Conservation (phyloP, 176 grass and related monocot species). For the Ampelocalamus luodianensis region DNA sequence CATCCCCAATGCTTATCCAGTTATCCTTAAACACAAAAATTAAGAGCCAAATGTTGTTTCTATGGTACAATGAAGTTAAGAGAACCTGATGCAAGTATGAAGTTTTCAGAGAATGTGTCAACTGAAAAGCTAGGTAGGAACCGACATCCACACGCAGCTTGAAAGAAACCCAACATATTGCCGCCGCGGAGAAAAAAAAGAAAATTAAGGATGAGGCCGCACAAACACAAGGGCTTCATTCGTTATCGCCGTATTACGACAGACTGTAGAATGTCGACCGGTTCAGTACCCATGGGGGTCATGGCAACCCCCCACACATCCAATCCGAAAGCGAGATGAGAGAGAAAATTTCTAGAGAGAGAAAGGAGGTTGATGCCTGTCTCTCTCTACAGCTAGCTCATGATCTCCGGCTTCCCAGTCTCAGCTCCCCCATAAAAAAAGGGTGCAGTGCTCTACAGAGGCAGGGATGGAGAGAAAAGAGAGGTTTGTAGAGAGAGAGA, state of each 20-base stretch:
- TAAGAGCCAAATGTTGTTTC: not conserved
- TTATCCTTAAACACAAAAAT: not conserved
- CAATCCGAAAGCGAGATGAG: slow-evolving; percentile 51
- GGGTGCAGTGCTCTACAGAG: slow-evolving; percentile 52
- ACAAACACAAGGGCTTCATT: not conserved
- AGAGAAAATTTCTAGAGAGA: slow-evolving; percentile 10
- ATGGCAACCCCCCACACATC: slow-evolving; percentile 41
- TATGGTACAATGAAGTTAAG: not conserved
- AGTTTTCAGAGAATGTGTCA: not conserved
- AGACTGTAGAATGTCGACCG: slow-evolving; percentile 25
- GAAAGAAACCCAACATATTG: no score
- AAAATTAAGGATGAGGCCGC: not conserved
- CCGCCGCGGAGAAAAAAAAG: not conserved
- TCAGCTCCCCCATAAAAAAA: slow-evolving; percentile 54
- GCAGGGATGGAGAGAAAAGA: slow-evolving; percentile 22
- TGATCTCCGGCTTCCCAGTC: slow-evolving; percentile 10
- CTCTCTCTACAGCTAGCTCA: slow-evolving; percentile 34
- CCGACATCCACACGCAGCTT: not conserved
- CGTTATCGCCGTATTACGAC: slow-evolving; percentile 16
- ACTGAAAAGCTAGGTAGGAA: not conserved
- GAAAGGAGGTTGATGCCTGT: not conserved
- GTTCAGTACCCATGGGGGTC: not conserved
- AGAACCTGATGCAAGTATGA: not conserved
- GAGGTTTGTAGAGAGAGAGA: not conserved
- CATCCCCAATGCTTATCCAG: not conserved